Percentiles rank a stretch among this genome's conserved stretches.
Evolutionary conservation across 495 filamentous ascomycete species (phyloP).

Genomic region (Hypoxylon rickii): DNA sequence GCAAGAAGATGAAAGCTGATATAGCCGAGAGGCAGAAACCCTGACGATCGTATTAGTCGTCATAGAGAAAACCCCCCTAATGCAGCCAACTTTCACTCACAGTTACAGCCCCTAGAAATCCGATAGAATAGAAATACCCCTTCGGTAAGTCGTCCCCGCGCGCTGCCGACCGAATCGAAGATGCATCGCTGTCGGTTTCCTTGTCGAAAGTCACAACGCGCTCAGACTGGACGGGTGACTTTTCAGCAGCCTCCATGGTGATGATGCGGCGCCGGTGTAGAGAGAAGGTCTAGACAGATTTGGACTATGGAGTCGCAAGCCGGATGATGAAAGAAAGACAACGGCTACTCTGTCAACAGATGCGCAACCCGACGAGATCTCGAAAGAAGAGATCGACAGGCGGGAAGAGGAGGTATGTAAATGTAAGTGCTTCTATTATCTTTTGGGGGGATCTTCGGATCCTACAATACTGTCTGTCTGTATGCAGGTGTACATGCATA

Average conservation of each 20-base stretch:
- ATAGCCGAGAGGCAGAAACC: conserved; percentile 33
- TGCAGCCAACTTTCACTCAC: conserved; percentile 11
- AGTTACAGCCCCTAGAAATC: conserved; percentile 31
- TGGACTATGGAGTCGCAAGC: background rate
- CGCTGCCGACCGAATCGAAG: conserved; percentile 27
- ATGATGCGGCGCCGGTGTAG: background rate
- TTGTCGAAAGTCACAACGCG: conserved; percentile 1
- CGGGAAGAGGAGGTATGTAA: conserved; percentile 7
- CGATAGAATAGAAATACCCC: conserved; percentile 36
- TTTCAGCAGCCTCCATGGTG: conserved; percentile 15
- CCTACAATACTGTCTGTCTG: too few species aligned
- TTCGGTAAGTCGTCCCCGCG: conserved; percentile 31
- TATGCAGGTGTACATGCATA: too few species aligned
- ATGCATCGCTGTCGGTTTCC: conserved; percentile 22
- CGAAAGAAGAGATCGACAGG: conserved; percentile 9
- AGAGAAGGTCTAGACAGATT: background rate
- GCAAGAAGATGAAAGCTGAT: conserved; percentile 37
- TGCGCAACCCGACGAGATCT: background rate
- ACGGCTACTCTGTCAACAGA: conserved; percentile 4
- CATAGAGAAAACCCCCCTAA: background rate
- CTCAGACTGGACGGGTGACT: conserved; percentile 1
- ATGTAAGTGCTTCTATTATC: too few species aligned
- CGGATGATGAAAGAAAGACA: conserved; percentile 8
- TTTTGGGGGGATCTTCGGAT: too few species aligned
- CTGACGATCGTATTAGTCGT: conserved; percentile 10